phyloP scores from a whole-genome alignment of 176 grass and related monocot species.

The Alopecurus myosuroides region DNA sequence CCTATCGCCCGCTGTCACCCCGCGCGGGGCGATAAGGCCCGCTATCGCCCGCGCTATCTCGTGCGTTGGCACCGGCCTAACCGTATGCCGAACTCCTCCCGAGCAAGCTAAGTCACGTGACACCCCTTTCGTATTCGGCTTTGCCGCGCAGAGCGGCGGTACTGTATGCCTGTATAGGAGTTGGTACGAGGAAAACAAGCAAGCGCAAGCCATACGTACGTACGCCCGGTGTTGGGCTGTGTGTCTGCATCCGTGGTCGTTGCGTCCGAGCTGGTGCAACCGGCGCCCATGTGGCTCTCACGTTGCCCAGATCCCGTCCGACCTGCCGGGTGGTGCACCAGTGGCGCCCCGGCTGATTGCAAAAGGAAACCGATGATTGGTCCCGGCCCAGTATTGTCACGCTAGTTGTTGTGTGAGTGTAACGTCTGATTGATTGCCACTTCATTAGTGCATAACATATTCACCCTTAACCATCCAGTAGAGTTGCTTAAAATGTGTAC shows the following conservation, averaged over 20 bases:
- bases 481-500: not conserved
- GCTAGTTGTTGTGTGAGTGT: not conserved
- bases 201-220: not conserved
- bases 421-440: not conserved
- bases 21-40: too few relatives aligned
- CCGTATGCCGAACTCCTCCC: not conserved
- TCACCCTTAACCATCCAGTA: not conserved
- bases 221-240: not conserved
- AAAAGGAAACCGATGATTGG: not conserved
- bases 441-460: not conserved
- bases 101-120: not conserved
- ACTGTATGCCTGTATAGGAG: not conserved
- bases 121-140: too few relatives aligned
- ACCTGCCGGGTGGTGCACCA: not conserved
- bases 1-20: too few relatives aligned
- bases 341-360: not conserved
- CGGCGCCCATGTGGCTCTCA: constrained; percentile 28
- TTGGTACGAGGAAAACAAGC: not conserved
- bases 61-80: too few relatives aligned
- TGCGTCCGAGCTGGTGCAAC: constrained; percentile 13
- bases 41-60: too few relatives aligned
- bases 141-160: not conserved
- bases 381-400: constrained; percentile 1
- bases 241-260: not conserved
- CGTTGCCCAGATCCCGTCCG: not conserved